These are phyloP conservation scores for Phytopythium chamaehyphon DNA, from an alignment of 352 stramenopile genomes.

Conservation along the genomic window DNA sequence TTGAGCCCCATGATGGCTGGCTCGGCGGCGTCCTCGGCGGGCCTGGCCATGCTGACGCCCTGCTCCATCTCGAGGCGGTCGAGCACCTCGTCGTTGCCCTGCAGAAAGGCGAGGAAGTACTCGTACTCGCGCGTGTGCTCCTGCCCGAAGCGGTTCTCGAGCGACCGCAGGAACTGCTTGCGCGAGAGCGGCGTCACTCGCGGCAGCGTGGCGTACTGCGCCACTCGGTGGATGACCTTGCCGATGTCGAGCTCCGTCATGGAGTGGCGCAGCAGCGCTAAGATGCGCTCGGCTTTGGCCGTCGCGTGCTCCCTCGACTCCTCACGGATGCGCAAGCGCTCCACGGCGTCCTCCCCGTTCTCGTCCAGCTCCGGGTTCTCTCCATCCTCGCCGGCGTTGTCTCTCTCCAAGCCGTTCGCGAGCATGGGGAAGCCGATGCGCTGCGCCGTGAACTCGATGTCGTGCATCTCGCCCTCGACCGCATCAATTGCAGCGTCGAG, in stretches of 20 bases:
- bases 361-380: conserved; percentile 9
- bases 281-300: conserved; percentile 69
- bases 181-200: conserved; percentile 66
- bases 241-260: conserved; percentile 84
- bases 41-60: conserved; percentile 27
- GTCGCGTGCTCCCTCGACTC: conserved; percentile 61
- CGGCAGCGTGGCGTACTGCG: conserved; percentile 73
- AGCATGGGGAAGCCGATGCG: conserved; percentile 70
- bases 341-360: conserved; percentile 1
- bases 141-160: conserved; percentile 63
- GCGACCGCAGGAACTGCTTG: conserved; percentile 73
- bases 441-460: conserved; percentile 67
- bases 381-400: conserved; percentile 8
- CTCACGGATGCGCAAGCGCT: conserved; percentile 42
- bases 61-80: conserved; percentile 59
- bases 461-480: conserved; percentile 23
- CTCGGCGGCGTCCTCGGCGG: conserved; percentile 10
- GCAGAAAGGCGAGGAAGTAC: conserved; percentile 72
- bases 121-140: conserved; percentile 57
- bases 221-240: conserved; percentile 76
- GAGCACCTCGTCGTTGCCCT: conserved; percentile 66
- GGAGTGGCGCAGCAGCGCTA: conserved; percentile 74
- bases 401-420: conserved; percentile 30
- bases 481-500: conserved; percentile 3
- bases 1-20: conserved; percentile 76